phyloP scores from a whole-genome alignment of 75 land plant species.

The Pinus tabuliformis region DNA sequence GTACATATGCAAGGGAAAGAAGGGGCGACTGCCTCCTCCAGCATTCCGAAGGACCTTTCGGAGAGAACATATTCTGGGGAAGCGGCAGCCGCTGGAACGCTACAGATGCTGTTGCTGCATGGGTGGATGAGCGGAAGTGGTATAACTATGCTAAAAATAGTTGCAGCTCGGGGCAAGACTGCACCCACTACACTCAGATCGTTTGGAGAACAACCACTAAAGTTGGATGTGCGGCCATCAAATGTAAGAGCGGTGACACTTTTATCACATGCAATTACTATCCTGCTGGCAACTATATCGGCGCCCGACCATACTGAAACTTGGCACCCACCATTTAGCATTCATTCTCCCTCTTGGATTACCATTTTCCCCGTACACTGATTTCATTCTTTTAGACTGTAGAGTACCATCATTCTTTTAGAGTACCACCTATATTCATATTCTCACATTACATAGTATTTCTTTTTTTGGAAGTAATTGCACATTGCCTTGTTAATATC shows the following conservation, averaged over 20 bases:
- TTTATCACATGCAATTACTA: slow-evolving; percentile 57
- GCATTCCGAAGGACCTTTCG: slow-evolving; percentile 49
- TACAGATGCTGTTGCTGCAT: slow-evolving; percentile 31
- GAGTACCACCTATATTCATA: no score
- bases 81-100: slow-evolving; percentile 13
- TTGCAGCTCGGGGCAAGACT: slow-evolving; percentile 34
- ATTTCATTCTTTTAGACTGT: no score
- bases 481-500: no score
- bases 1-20: no score
- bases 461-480: no score
- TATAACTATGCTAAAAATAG: slow-evolving; percentile 39
- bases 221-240: slow-evolving; percentile 45
- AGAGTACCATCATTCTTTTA: no score
- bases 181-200: slow-evolving; percentile 58
- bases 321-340: not conserved
- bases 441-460: no score
- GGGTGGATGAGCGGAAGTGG: slow-evolving; percentile 39
- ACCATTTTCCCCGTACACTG: no score
- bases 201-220: slow-evolving; percentile 40
- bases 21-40: slow-evolving; percentile 20
- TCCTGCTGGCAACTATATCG: slow-evolving; percentile 53
- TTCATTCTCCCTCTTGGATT: not conserved
- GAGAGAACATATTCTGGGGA: slow-evolving; percentile 57
- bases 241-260: slow-evolving; percentile 27
- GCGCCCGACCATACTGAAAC: slow-evolving; percentile 37